Base-by-base conservation (phyloP, 2,329 filamentous ascomycete genomes). In the Nothopassalora personata region DNA sequence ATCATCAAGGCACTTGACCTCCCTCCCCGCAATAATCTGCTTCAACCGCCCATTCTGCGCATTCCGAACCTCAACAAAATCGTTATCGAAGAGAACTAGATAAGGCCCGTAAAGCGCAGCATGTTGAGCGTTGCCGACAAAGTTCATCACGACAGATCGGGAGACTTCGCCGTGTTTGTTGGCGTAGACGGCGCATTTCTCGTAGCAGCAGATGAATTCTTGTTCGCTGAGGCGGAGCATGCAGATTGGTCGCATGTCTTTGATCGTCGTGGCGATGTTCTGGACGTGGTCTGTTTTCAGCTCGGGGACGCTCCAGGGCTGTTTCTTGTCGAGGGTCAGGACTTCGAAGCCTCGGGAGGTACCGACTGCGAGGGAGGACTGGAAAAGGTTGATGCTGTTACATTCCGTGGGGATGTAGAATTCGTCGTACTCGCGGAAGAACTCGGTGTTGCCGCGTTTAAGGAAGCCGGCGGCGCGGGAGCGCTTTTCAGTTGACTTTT, bases 331-430 rank as follows among this genome's bases (percentile, higher is more conserved):
- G 30, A 99, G 82, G 0, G 92, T 97, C 73, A 99, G 84, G 64
- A 99, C 89, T 76, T 99, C 95, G 67, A 99, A 91, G 27, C 94
- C 95, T 73, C 91, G 91, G 45, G 90, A 84, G 0, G 93, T 97
- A 19, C 90, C 87, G 51, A 99, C 91, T 9, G 94, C 91, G 55
- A 99, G 88, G 62, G 91, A 95, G 0, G 88, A 91, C 73, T 97
- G 91, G 83, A 97, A 99, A 54, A 99, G 84, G 74, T 97, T 97
- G 72, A 99, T 89, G 51, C 90, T 91, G 74, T 88, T 96, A 74
- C 91, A 97, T 72, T 99, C 95, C 2, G 90, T 88, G 0, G 94
- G 94, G 67, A 99, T 92, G 76, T 97, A 99, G 76, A 99, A 99
- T 67, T 97, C 94, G 77, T 99, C 94, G 73, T 92, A 99, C 71